Conservation (phyloP, 495 filamentous ascomycete species). For the Lasiosphaeria ovina region DNA sequence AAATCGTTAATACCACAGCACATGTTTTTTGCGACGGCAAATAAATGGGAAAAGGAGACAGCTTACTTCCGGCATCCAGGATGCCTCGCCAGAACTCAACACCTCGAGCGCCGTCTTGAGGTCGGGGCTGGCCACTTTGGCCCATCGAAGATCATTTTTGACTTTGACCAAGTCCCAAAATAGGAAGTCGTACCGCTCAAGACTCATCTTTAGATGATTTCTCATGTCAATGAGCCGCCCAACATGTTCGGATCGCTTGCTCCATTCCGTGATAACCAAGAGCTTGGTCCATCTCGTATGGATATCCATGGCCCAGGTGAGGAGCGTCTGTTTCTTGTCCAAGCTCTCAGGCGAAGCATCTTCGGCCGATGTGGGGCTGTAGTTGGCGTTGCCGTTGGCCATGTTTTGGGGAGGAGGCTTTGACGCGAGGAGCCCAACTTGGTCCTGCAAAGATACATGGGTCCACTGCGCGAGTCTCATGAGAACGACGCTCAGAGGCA, state of each 20-base stretch:
- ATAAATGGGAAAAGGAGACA: constrained; percentile 14
- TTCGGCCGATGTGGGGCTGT: constrained; percentile 28
- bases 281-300: constrained; percentile 78
- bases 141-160: constrained; percentile 62
- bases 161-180: constrained; percentile 62
- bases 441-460: constrained; percentile 68
- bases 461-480: constrained; percentile 77
- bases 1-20: constrained; percentile 20
- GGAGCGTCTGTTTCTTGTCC: constrained; percentile 72
- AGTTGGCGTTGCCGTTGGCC: constrained; percentile 49
- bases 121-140: constrained; percentile 81
- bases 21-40: background rate
- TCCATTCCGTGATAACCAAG: constrained; percentile 85
- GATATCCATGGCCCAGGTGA: constrained; percentile 64
- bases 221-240: constrained; percentile 82
- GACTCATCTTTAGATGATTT: constrained; percentile 62
- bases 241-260: constrained; percentile 70
- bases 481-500: constrained; percentile 67
- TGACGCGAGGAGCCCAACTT: constrained; percentile 67
- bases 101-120: constrained; percentile 84
- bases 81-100: constrained; percentile 69
- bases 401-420: constrained; percentile 51
- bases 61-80: constrained; percentile 72
- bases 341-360: constrained; percentile 65
- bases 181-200: constrained; percentile 53